Evolutionary conservation across 1,284 basidiomycete species (phyloP), one percentile per base, ranked within the genome.

Genomic region (Lentinula novae-zelandiae): DNA sequence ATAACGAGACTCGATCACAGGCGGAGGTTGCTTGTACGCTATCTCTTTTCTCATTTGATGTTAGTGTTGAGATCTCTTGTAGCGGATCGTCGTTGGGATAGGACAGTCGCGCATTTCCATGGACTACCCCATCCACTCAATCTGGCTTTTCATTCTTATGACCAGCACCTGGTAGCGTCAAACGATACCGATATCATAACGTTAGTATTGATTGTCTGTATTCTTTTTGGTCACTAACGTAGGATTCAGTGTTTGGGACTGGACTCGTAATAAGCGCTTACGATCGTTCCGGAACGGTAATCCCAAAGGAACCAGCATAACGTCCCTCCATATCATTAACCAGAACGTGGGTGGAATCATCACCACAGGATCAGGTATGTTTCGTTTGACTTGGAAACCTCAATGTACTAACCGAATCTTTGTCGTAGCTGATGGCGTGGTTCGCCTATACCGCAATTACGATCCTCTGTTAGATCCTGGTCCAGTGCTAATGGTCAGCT

Each of bases 311-410:
- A 92, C 89, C 8, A 88, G 85, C 62, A 93, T 98, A 64, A 97
- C 96, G 0, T 89, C 92, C 1, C 76, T 98, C n/a, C 84, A 93
- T 60, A 90, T 98, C 70, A 93, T 99, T 74, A 98, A 99, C 72
- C 94, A 99, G 74, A 95, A 97, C 63, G 91, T 95, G 10, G 92
- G 94, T 20, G 94, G 94, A 0, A 86, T 98, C 62, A 87, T 99
- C 63, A 77, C 99, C 60, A 90, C 93, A 46, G 95, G 89, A 7
- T 90, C 95, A 58, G 87, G 94, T 94, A 70, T 67, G 84, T 74
- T 27, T 55, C 20, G 13, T 42, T 34, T 2, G 17, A 40, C n/a
- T 15, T 13, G 12, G 38, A 13, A 42, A 4, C 7, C 27, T 20
- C 13, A 42, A 42, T 38, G 5, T 9, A 38, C 12, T 38, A 27